Evolutionary conservation across 2,329 filamentous ascomycete species (phyloP).

Genomic region (Albifimbria verrucaria): DNA sequence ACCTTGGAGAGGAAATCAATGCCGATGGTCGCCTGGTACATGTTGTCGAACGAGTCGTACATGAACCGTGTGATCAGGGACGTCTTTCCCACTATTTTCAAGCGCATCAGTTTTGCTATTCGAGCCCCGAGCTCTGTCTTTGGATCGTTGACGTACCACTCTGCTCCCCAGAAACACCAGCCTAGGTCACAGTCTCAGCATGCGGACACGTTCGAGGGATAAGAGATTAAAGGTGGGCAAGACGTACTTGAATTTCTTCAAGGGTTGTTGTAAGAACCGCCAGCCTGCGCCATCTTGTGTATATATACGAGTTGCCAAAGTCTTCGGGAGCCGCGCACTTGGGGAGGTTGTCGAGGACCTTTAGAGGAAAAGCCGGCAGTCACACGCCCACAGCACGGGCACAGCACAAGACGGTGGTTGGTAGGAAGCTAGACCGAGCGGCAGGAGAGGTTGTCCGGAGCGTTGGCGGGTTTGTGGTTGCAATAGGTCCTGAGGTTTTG

Average conservation of each 20-base stretch:
- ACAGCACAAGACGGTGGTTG: too few relatives aligned
- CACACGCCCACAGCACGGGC: neutral
- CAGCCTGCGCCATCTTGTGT: conserved; percentile 71
- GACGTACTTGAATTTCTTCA: conserved; percentile 98
- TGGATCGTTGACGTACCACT: conserved; percentile 66
- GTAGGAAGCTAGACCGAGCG: neutral
- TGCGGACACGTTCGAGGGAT: too few relatives aligned
- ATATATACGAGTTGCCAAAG: neutral
- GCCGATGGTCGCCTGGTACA: conserved; percentile 98
- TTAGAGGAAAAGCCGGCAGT: neutral
- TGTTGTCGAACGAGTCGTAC: conserved; percentile 99
- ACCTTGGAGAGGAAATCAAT: conserved; percentile 99
- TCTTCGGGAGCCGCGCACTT: neutral
- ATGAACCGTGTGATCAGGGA: conserved; percentile 99
- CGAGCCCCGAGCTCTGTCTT: conserved; percentile 12
- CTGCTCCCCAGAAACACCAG: conserved; percentile 98
- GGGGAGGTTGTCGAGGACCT: conserved; percentile 16
- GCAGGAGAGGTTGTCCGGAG: too few relatives aligned
- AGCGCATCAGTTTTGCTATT: conserved; percentile 20
- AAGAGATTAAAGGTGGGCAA: too few relatives aligned
- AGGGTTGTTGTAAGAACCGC: conserved; percentile 92
- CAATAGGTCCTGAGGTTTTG: neutral
- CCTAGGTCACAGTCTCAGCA: conserved; percentile 44
- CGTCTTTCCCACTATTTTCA: conserved; percentile 82
- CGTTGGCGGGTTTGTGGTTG: too few relatives aligned